Evolutionary conservation across 345 rosid genomes (phyloP).

Genomic region (Ceriops tagal): DNA sequence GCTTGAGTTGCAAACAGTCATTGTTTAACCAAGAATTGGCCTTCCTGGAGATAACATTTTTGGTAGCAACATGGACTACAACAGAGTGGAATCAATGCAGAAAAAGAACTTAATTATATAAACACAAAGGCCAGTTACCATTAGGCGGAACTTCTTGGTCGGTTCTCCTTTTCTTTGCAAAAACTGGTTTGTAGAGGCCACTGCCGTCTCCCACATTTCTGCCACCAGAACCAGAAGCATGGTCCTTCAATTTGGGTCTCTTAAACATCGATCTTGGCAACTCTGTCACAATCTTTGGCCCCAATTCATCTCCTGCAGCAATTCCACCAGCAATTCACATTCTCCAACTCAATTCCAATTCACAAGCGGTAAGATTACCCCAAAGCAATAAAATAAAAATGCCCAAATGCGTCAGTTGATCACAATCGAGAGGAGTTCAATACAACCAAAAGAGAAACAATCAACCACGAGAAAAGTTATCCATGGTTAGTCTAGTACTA

Average conservation of each 20-base stretch:
- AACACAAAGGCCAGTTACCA: slow-evolving; percentile 14
- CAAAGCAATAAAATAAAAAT: background rate
- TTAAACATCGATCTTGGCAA: slow-evolving; percentile 43
- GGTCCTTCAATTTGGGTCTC: slow-evolving; percentile 44
- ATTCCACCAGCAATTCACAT: background rate
- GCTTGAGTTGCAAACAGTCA: too few species aligned
- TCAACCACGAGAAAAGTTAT: too few species aligned
- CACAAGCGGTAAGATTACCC: background rate
- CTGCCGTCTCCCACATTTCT: background rate
- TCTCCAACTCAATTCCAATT: background rate
- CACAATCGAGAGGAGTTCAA: too few species aligned
- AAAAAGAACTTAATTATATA: background rate
- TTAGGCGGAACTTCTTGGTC: slow-evolving; percentile 5
- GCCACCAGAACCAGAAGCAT: slow-evolving; percentile 9
- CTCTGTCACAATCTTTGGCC: slow-evolving; percentile 46
- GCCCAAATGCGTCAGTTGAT: too few species aligned
- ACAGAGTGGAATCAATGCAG: background rate
- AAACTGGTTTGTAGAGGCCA: slow-evolving; percentile 29
- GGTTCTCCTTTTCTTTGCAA: slow-evolving; percentile 22
- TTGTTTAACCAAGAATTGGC: too few species aligned
- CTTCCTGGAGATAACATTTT: too few species aligned
- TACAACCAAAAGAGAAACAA: too few species aligned
- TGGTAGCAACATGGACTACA: too few species aligned
- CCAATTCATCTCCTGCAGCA: slow-evolving; percentile 31
- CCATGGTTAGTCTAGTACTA: too few species aligned